phyloP scores from a whole-genome alignment of 2,329 filamentous ascomycete genomes.

The Xylaria hypoxylon region DNA sequence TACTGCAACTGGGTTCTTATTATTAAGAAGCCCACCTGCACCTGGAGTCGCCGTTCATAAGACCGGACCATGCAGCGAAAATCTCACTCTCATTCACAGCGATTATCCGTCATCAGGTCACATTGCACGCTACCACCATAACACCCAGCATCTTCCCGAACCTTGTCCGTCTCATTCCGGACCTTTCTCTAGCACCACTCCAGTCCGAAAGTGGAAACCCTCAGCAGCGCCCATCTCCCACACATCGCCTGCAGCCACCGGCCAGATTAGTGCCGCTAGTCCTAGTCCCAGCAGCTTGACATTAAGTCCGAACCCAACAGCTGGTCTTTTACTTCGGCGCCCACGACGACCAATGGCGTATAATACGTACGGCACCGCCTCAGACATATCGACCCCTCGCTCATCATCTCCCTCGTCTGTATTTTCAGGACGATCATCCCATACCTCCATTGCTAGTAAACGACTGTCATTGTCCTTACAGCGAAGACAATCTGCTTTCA shows the following conservation, averaged over 20 bases:
- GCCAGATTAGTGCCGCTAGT: conserved; percentile 40
- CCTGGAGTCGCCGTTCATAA: conserved; percentile 40
- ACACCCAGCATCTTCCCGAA: conserved; percentile 41
- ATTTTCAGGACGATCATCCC: conserved; percentile 61
- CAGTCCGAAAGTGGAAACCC: conserved; percentile 46
- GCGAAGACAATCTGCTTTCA: conserved; percentile 63
- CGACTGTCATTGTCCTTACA: conserved; percentile 62
- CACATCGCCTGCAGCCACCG: conserved; percentile 37
- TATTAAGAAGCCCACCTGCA: conserved; percentile 47
- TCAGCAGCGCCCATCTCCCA: conserved; percentile 30
- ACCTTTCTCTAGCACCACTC: conserved; percentile 50
- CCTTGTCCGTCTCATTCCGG: conserved; percentile 49
- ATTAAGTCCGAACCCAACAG: conserved; percentile 39
- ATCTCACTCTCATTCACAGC: conserved; percentile 33
- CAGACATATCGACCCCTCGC: conserved; percentile 66
- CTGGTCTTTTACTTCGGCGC: conserved; percentile 40
- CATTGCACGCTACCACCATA: conserved; percentile 22
- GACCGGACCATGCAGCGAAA: conserved; percentile 41
- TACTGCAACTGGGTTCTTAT: conserved; percentile 40
- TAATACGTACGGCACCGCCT: conserved; percentile 60
- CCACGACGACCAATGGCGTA: conserved; percentile 57
- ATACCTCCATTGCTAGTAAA: conserved; percentile 64
- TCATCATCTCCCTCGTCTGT: conserved; percentile 64
- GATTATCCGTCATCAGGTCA: conserved; percentile 24
- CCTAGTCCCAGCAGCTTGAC: conserved; percentile 32